A percentile compares a stretch with the other conserved stretches of the same genome.
Evolutionary conservation across 164 flowering plant genomes (phyloP).

Genomic region (Stephania cephalantha): DNA sequence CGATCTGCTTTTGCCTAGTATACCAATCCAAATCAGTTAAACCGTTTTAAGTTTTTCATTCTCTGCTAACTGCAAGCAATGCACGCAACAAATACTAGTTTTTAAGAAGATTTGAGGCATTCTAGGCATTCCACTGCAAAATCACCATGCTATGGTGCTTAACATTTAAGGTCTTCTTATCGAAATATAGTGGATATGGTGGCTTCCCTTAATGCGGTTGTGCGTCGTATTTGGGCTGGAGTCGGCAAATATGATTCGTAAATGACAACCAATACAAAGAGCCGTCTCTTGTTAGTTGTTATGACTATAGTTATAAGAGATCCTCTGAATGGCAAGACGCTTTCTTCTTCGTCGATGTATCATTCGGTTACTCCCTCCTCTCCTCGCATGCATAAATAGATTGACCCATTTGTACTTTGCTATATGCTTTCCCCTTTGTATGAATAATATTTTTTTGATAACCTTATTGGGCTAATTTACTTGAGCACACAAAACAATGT

Average conservation of each 20-base stretch:
- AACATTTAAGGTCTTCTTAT: not conserved
- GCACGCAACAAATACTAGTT: too few species aligned
- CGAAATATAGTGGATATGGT: not conserved
- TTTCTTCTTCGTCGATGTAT: not conserved
- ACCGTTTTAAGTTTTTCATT: too few species aligned
- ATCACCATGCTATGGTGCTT: not conserved
- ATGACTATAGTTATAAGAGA: too few species aligned
- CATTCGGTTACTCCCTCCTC: not conserved
- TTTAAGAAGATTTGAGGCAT: not conserved
- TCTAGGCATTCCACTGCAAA: not conserved
- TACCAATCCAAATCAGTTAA: too few species aligned
- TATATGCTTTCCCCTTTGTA: not conserved
- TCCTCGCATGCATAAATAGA: not conserved
- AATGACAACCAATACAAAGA: too few species aligned
- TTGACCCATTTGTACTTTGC: not conserved
- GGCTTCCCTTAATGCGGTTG: not conserved
- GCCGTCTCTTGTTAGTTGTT: too few species aligned
- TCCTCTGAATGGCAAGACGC: too few species aligned
- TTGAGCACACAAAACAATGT: not conserved
- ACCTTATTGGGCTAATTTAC: not conserved
- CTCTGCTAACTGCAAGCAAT: too few species aligned
- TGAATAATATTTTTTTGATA: not conserved
- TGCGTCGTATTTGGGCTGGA: too few species aligned
- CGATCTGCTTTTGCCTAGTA: too few species aligned
- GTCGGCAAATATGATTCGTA: too few species aligned